Percentiles rank a stretch among this genome's conserved stretches.
Conservation (phyloP, 768 basidiomycete species). For the Lentinula raphanica region DNA sequence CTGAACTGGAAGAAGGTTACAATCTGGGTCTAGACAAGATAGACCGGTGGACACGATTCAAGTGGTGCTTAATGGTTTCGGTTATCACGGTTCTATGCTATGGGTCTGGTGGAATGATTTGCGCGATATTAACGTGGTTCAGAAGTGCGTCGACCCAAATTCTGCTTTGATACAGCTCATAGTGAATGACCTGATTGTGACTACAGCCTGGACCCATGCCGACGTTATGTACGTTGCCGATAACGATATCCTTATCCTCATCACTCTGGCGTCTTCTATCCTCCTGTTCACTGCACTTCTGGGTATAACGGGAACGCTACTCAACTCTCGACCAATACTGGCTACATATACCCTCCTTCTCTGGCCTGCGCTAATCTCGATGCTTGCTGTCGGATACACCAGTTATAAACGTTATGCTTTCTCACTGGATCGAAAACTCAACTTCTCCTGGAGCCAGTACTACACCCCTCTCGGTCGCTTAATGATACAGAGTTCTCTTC, state of each 20-base stretch:
- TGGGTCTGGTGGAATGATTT: slow-evolving; percentile 45
- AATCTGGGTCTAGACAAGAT: slow-evolving; percentile 34
- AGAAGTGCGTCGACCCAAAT: slow-evolving; percentile 31
- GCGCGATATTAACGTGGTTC: slow-evolving; percentile 56
- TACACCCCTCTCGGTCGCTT: slow-evolving; percentile 50
- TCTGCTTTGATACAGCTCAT: no score
- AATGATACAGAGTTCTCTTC: slow-evolving; percentile 54
- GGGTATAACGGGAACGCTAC: slow-evolving; percentile 54
- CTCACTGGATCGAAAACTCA: slow-evolving; percentile 61
- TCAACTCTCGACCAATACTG: slow-evolving; percentile 65
- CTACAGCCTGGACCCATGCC: slow-evolving; percentile 53
- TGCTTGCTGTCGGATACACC: slow-evolving; percentile 60
- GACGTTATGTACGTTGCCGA: slow-evolving; percentile 61
- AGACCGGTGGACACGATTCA: slow-evolving; percentile 55
- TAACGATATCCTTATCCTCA: slow-evolving; percentile 46
- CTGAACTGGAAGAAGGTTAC: slow-evolving; percentile 28
- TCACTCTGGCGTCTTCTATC: slow-evolving; percentile 54
- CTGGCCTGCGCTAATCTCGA: slow-evolving; percentile 54
- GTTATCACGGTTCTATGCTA: slow-evolving; percentile 49
- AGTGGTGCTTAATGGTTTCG: slow-evolving; percentile 57
- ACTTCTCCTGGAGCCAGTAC: slow-evolving; percentile 62
- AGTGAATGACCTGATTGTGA: not conserved
- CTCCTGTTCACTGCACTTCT: slow-evolving; percentile 54
- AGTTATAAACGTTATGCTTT: slow-evolving; percentile 60
- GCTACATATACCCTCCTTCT: slow-evolving; percentile 64